Base-by-base conservation (phyloP, 495 filamentous ascomycete genomes). In the Hypoxylon lienhwacheense region DNA sequence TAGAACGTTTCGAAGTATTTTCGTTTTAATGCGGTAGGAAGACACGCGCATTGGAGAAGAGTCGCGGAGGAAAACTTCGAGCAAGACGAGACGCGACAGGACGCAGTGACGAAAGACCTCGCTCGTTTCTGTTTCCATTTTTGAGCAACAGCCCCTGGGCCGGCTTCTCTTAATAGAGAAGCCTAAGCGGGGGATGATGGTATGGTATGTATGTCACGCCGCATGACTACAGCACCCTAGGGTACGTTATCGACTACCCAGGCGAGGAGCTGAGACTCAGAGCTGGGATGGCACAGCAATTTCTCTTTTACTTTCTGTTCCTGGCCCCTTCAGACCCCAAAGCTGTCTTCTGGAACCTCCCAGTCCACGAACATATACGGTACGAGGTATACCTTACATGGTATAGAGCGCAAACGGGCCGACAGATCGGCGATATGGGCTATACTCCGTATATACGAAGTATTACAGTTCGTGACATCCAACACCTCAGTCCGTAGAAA, bases 161-260 rank as follows among this genome's bases (percentile, higher is more conserved):
- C 31, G 14, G 47, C 39, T 44, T 53, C 36, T 47, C 58, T 61
- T 56, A 56, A 56, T 17, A 51, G 47, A 53, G 25, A 17, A 15
- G 11, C 42, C 34, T 61, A 61, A 56, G 58, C 58, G 58, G 58
- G n/a, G 58, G 58, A 48, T 48, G 28, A 20, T n/a, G n/a, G n/a
- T n/a, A n/a, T n/a, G n/a, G 22, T 28, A 14, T 46, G n/a, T 32
- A 25, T 46, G n/a, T 36, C 17, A 45, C 31, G 32, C 20, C 31
- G 21, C 42, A 48, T 11, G 44, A 36, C 15, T 42, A 26, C 42
- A 28, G 14, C 16, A 35, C 25, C 29, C 22, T 20, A n/a, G n/a
- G n/a, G n/a, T n/a, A n/a, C n/a, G n/a, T n/a, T n/a, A n/a, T n/a
- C n/a, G n/a, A n/a, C n/a, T n/a, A n/a, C n/a, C 20, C 44, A 24